A percentile compares a stretch with the other conserved stretches of the same genome.
These are phyloP conservation scores for Coemansia sp. DNA, from an alignment of 192 early-diverging fungal genomes.

Conservation along the genomic window DNA sequence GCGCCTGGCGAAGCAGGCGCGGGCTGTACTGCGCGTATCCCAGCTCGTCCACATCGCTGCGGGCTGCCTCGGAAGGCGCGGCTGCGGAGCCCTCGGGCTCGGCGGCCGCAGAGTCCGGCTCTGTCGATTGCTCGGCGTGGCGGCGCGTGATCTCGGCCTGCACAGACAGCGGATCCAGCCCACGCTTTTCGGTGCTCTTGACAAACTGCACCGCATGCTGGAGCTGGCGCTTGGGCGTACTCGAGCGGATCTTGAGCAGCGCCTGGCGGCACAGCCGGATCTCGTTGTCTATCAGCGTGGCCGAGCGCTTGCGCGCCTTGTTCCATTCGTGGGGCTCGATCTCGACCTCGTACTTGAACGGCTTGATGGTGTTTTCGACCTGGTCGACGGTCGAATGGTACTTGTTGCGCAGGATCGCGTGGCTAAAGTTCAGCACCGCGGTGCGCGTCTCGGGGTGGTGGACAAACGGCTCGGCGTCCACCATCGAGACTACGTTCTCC, in stretches of 20 bases:
- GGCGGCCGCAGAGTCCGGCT: not conserved
- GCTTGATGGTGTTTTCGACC: constrained; percentile 99
- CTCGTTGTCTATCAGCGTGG: constrained; percentile 71
- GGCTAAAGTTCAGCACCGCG: constrained; percentile 77
- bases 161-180: constrained; percentile 29
- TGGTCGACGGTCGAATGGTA: constrained; percentile 90
- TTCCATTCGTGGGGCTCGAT: constrained; percentile 87
- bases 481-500: constrained; percentile 73
- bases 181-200: constrained; percentile 64
- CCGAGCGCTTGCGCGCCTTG: constrained; percentile 80
- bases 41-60: constrained; percentile 46
- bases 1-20: constrained; percentile 70
- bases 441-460: constrained; percentile 77
- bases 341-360: constrained; percentile 97
- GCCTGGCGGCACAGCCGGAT: constrained; percentile 71
- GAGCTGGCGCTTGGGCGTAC: constrained; percentile 74
- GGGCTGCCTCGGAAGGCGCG: too few species aligned
- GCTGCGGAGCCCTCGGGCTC: not conserved
- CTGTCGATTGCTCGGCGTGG: constrained; percentile 16
- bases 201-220: constrained; percentile 81
- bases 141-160: constrained; percentile 36
- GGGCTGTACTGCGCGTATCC: constrained; percentile 67
- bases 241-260: constrained; percentile 66
- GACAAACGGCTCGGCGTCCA: constrained; percentile 78
- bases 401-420: constrained; percentile 79